phyloP scores from a whole-genome alignment of 768 basidiomycete species.

The Lactarius quietus region DNA sequence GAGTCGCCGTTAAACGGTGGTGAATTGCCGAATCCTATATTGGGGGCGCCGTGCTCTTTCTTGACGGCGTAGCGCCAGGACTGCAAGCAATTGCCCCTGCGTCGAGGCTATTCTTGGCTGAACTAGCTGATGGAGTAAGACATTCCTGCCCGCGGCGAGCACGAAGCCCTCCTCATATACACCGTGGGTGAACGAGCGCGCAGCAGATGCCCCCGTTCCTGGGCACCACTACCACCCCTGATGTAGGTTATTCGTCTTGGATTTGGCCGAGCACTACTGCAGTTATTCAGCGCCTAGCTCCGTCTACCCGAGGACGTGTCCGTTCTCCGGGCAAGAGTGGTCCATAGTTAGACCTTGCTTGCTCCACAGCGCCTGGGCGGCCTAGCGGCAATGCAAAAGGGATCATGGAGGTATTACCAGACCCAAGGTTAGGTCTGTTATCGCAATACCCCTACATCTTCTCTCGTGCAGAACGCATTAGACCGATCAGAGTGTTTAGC shows the following conservation, averaged over 20 bases:
- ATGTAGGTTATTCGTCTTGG: background rate
- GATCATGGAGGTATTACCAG: background rate
- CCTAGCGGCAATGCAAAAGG: background rate
- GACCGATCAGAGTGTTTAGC: background rate
- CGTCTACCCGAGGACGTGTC: background rate
- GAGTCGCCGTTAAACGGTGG: background rate
- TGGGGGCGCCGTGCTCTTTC: background rate
- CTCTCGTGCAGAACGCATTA: background rate
- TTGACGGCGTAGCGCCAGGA: constrained; percentile 2
- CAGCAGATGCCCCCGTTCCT: background rate
- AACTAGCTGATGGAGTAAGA: background rate
- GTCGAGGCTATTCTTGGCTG: background rate
- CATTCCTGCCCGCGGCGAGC: background rate
- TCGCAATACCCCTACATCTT: background rate
- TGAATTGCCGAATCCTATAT: background rate
- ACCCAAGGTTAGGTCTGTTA: background rate
- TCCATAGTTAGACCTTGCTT: background rate
- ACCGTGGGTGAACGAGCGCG: background rate
- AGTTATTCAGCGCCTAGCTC: background rate
- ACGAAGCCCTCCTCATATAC: background rate
- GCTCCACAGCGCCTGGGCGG: background rate
- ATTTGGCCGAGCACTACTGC: background rate
- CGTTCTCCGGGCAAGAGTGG: background rate
- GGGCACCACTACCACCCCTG: background rate
- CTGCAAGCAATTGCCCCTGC: background rate